Evolutionary conservation across 805 yeast species (phyloP).

Genomic region (Suhomyces pyralidae): DNA sequence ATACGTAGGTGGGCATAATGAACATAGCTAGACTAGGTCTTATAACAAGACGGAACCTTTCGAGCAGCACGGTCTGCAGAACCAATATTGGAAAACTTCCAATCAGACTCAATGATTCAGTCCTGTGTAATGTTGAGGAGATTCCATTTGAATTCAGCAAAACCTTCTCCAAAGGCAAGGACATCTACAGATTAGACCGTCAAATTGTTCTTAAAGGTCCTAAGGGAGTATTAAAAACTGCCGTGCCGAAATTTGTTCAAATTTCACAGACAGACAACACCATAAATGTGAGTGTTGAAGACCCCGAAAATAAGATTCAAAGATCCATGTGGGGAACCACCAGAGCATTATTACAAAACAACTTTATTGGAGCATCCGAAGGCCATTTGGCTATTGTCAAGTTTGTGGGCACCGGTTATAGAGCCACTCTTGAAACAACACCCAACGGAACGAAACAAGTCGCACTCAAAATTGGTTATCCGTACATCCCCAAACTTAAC

Average conservation of each 20-base stretch:
- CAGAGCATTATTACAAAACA: conserved; percentile 73
- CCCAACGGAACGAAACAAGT: conserved; percentile 52
- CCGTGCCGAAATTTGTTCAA: conserved; percentile 69
- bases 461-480: conserved; percentile 82
- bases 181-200: conserved; percentile 55
- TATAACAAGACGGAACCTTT: conserved; percentile 8
- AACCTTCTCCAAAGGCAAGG: conserved; percentile 64
- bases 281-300: conserved; percentile 54
- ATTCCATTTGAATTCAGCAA: conserved; percentile 54
- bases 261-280: conserved; percentile 33
- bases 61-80: conserved; percentile 11
- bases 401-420: conserved; percentile 95
- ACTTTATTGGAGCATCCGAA: conserved; percentile 83
- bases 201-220: conserved; percentile 71
- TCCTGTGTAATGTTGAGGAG: conserved; percentile 45
- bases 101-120: conserved; percentile 62
- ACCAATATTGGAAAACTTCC: conserved; percentile 85
- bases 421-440: conserved; percentile 70
- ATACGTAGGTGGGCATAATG: background rate
- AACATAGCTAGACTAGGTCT: background rate
- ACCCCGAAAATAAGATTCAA: conserved; percentile 61
- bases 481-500: conserved; percentile 69
- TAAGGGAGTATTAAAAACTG: conserved; percentile 60
- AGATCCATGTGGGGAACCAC: conserved; percentile 94
- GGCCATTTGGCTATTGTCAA: conserved; percentile 86